Conservation (phyloP, 2,329 filamentous ascomycete genomes). For the Kalaharituber pfeilii region DNA sequence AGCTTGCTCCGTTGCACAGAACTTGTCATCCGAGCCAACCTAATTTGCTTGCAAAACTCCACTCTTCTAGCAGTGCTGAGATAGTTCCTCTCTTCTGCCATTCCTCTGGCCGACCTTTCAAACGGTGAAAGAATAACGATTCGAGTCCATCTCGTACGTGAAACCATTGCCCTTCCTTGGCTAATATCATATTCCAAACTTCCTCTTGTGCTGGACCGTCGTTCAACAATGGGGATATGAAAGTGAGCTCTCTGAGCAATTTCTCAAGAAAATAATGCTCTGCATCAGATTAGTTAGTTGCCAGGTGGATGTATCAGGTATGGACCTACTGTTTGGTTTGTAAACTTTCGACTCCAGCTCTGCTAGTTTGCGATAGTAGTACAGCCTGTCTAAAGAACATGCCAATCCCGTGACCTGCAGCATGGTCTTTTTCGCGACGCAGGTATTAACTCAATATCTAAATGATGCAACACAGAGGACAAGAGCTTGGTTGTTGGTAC, state of each 20-base stretch:
- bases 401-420: neutral
- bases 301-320: neutral
- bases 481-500: neutral
- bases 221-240: neutral
- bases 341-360: neutral
- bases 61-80: neutral
- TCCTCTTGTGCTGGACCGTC: neutral
- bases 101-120: neutral
- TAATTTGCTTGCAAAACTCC: neutral
- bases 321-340: neutral
- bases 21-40: neutral
- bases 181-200: neutral
- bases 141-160: neutral
- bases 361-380: neutral
- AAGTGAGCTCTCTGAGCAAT: neutral
- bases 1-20: neutral
- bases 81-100: neutral
- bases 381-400: neutral
- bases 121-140: neutral
- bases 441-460: neutral
- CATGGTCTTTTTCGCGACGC: too few relatives aligned
- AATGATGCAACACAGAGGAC: neutral
- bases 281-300: neutral
- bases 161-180: neutral
- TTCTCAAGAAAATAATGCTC: neutral